Conservation (phyloP, 2,329 filamentous ascomycete genomes). For the Beauveria sp. region DNA sequence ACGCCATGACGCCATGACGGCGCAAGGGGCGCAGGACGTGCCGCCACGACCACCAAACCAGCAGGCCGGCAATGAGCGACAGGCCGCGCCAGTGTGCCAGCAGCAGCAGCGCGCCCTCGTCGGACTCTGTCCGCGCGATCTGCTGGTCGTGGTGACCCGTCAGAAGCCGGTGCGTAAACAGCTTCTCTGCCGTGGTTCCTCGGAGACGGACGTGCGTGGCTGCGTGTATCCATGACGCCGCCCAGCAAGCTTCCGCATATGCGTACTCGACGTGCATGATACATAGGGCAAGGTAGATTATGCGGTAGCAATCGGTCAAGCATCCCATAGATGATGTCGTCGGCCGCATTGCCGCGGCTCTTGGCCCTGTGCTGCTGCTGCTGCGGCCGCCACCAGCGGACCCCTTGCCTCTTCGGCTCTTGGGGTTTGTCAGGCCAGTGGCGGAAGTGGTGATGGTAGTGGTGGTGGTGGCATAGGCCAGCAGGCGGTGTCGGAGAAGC, state of each 20-base stretch:
- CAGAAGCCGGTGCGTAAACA: constrained; percentile 12
- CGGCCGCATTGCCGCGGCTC: neutral
- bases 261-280: constrained; percentile 23
- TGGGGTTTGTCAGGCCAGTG: neutral
- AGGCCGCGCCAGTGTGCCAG: neutral
- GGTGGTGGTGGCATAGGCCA: neutral
- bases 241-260: constrained; percentile 22
- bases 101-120: no score
- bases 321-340: neutral
- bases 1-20: constrained; percentile 1
- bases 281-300: constrained; percentile 20
- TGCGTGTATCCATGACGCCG: constrained; percentile 21
- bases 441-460: no score
- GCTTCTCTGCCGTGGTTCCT: constrained; percentile 12
- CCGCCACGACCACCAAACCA: constrained; percentile 11
- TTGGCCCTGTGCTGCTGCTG: neutral
- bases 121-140: neutral
- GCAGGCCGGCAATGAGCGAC: neutral
- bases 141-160: neutral
- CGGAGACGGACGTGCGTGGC: constrained; percentile 15
- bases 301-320: neutral
- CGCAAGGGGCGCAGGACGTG: neutral
- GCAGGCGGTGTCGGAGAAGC: constrained; percentile 3
- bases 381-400: neutral
- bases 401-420: neutral